phyloP scores from a whole-genome alignment of 495 filamentous ascomycete genomes.

The Hyaloscypha finlandica region DNA sequence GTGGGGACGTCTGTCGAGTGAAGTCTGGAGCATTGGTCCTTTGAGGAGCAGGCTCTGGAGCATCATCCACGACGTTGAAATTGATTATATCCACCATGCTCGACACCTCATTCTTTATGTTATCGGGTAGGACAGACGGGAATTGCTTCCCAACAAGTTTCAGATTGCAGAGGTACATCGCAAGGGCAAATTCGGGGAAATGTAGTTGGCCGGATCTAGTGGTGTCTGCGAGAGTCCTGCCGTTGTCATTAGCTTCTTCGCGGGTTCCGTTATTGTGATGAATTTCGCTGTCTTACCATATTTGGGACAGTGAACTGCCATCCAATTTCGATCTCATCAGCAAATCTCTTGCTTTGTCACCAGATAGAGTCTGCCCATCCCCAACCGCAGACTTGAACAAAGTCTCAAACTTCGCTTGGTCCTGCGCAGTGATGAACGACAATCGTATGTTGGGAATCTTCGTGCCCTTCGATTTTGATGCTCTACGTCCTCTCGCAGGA shows the following conservation, averaged over 20 bases:
- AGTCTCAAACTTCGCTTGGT: slow-evolving; percentile 98
- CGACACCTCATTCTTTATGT: slow-evolving; percentile 92
- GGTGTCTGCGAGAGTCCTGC: slow-evolving; percentile 93
- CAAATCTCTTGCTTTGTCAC: slow-evolving; percentile 87
- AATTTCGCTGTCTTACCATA: slow-evolving; percentile 62
- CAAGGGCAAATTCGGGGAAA: slow-evolving; percentile 96
- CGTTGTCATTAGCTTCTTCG: slow-evolving; percentile 11
- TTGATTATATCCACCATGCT: slow-evolving; percentile 99
- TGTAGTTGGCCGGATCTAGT: slow-evolving; percentile 95
- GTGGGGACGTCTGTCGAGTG: slow-evolving; percentile 63
- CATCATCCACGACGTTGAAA: slow-evolving; percentile 84
- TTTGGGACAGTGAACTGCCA: slow-evolving; percentile 79
- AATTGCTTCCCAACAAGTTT: slow-evolving; percentile 84
- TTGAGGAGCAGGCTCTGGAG: slow-evolving; percentile 43
- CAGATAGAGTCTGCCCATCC: slow-evolving; percentile 82
- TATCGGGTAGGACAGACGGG: slow-evolving; percentile 75
- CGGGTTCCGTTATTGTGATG: not conserved
- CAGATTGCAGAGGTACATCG: slow-evolving; percentile 98
- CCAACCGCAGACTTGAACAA: slow-evolving; percentile 95
- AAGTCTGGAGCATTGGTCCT: slow-evolving; percentile 80
- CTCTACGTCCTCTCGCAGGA: slow-evolving; percentile 49
- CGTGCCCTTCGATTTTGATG: slow-evolving; percentile 40
- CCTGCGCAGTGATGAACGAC: slow-evolving; percentile 92
- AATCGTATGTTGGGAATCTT: slow-evolving; percentile 95
- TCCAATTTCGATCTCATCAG: slow-evolving; percentile 84